These are phyloP conservation scores for Fusarium mexicanum DNA, from an alignment of 2,329 filamentous ascomycete species.

Conservation along the genomic window DNA sequence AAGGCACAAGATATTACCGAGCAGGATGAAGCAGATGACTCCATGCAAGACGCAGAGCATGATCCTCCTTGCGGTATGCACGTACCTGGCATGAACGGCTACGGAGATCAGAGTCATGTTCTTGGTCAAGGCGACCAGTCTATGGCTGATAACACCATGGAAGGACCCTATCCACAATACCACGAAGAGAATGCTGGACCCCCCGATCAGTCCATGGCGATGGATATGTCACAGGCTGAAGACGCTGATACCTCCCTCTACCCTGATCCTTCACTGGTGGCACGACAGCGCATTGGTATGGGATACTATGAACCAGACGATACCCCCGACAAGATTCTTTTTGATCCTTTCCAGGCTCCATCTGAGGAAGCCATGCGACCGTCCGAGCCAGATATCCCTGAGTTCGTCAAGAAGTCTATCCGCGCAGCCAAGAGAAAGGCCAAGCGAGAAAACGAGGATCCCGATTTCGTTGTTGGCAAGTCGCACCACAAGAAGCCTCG, in stretches of 20 bases:
- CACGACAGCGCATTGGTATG: slow-evolving; percentile 64
- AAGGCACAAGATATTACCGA: slow-evolving; percentile 60
- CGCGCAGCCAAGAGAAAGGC: slow-evolving; percentile 64
- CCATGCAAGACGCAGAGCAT: slow-evolving; percentile 23
- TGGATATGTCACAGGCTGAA: slow-evolving; percentile 40
- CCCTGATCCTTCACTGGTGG: slow-evolving; percentile 60
- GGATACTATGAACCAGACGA: slow-evolving; percentile 70
- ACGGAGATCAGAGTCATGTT: slow-evolving; percentile 48
- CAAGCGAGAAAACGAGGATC: slow-evolving; percentile 62
- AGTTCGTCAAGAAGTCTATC: slow-evolving; percentile 65
- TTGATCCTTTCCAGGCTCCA: slow-evolving; percentile 67
- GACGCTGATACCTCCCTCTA: slow-evolving; percentile 51
- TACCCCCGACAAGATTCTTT: slow-evolving; percentile 66
- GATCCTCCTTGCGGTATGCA: slow-evolving; percentile 10
- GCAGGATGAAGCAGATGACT: slow-evolving; percentile 42
- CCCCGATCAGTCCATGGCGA: background rate
- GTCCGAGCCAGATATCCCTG: slow-evolving; percentile 60
- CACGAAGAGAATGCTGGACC: slow-evolving; percentile 9
- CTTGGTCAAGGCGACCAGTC: slow-evolving; percentile 34
- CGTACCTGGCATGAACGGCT: slow-evolving; percentile 35
- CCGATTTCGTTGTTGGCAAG: slow-evolving; percentile 60
- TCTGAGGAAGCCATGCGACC: slow-evolving; percentile 54
- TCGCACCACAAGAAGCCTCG: slow-evolving; percentile 56
- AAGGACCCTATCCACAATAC: slow-evolving; percentile 12
- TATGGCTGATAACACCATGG: slow-evolving; percentile 8